Base-by-base conservation (phyloP, 176 grass and related monocot species). In the Carex scoparia region DNA sequence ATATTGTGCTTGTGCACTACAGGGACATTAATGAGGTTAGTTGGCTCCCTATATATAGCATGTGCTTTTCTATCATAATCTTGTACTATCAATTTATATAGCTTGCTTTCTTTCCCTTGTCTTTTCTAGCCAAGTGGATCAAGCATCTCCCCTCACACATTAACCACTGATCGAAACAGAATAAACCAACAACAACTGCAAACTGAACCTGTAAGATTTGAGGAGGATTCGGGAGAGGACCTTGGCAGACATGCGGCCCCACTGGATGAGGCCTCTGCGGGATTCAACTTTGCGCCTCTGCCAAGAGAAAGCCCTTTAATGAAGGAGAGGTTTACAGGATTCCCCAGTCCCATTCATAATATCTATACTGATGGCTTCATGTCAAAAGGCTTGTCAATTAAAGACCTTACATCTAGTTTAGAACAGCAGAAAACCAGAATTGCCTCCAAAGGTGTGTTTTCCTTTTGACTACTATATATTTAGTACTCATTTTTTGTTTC, bases 1-100 rank as follows among this genome's bases (percentile, higher is more conserved):
- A 87, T 66, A 87, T 87, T 87, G 86, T 87, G 59, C 86, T 87
- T 76, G 86, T 87, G 80, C 86, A 87, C 59, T 87, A 87, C 46
- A 82, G 86, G 81, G 86, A 87, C 81, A 79, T 87, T 13, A 82
- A 82, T 74, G 84, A 86, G 84, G 78, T 77, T 37, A 83, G 84
- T 77, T 81, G 23, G 74, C 74, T 66, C 19, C 5, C 3, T 49
- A 15, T 14, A 16, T 27, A 31, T 77, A 81, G 4, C 79, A 81
- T 10, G 19, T 62, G n/a, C 4, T 4, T 81, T 62, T 72, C 37
- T 62, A 48, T 66, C 42, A 32, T 51, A 53, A 49, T 51, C 46
- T 68, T n/a, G 0, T 83, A 83, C 62, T 55, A 1, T 65, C 33
- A 5, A 81, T 83, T 66, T 68, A 65, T 54, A 30, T 64, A 76